Evolutionary conservation across 192 early-diverging fungal species (phyloP).

Genomic region (Coemansia guatemalensis): DNA sequence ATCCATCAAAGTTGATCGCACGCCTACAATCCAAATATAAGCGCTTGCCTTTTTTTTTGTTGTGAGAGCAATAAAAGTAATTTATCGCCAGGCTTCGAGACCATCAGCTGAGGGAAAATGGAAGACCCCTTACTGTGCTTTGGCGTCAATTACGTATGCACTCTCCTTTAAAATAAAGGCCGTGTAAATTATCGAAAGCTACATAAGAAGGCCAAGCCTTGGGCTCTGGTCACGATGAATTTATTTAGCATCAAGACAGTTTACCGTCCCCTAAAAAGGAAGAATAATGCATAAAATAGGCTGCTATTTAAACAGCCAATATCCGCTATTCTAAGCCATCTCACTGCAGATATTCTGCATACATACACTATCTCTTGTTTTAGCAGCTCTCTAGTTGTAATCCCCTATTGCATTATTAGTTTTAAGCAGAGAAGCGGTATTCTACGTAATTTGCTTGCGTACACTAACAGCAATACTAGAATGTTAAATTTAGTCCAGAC

Average conservation of each 20-base stretch:
- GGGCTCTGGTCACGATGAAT: not conserved
- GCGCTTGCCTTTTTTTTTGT: not conserved
- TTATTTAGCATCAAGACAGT: not conserved
- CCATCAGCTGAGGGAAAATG: not conserved
- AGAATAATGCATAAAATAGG: not conserved
- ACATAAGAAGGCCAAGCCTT: not conserved
- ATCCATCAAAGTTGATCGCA: constrained; percentile 19
- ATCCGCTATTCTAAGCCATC: not conserved
- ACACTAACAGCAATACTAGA: not conserved
- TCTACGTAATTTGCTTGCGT: not conserved
- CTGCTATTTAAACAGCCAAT: not conserved
- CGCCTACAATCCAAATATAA: constrained; percentile 20
- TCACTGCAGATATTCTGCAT: not conserved
- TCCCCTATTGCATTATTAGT: not conserved
- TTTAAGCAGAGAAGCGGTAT: not conserved
- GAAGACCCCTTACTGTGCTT: not conserved
- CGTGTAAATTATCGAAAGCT: not conserved
- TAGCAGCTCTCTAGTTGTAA: no score
- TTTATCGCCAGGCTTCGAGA: not conserved
- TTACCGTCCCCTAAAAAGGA: not conserved
- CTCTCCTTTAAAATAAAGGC: not conserved
- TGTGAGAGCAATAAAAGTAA: not conserved
- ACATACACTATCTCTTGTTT: not conserved
- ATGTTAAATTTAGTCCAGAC: not conserved
- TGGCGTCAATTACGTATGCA: not conserved